phyloP scores from a whole-genome alignment of 1,284 basidiomycete species.

The Apiotrichum montevideense region DNA sequence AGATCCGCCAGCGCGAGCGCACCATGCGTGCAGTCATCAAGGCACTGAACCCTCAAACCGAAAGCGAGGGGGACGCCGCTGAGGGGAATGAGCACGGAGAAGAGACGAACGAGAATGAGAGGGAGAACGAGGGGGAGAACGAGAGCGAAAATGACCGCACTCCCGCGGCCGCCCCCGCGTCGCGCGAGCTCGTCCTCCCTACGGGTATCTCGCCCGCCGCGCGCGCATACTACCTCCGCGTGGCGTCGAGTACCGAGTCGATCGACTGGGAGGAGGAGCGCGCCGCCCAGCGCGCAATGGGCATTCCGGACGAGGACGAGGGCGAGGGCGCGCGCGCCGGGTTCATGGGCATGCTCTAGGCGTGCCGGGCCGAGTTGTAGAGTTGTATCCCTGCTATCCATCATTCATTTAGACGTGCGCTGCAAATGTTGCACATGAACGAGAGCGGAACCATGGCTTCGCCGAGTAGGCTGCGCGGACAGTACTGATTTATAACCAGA shows the following conservation, averaged over 20 bases:
- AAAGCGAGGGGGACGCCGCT: too few species aligned
- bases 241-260: conserved; percentile 29
- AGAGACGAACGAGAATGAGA: too few species aligned
- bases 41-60: conserved; percentile 9
- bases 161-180: background rate
- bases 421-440: too few species aligned
- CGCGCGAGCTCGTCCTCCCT: conserved; percentile 17
- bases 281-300: conserved; percentile 38
- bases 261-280: conserved; percentile 47
- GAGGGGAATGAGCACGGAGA: background rate
- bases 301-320: conserved; percentile 31
- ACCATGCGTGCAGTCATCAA: conserved; percentile 33
- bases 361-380: too few species aligned
- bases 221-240: conserved; percentile 33
- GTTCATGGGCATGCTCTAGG: conserved; percentile 8
- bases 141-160: background rate
- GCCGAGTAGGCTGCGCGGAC: too few species aligned
- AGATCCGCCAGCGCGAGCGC: conserved; percentile 34
- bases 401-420: too few species aligned
- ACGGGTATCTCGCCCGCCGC: conserved; percentile 24
- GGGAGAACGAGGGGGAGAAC: background rate
- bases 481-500: too few species aligned
- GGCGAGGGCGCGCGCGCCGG: conserved; percentile 5
- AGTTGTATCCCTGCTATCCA: too few species aligned
- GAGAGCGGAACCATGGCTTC: too few species aligned